Evolutionary conservation across 73 alveolate genomes (phyloP).

Genomic region (Durusdinium trenchii): DNA sequence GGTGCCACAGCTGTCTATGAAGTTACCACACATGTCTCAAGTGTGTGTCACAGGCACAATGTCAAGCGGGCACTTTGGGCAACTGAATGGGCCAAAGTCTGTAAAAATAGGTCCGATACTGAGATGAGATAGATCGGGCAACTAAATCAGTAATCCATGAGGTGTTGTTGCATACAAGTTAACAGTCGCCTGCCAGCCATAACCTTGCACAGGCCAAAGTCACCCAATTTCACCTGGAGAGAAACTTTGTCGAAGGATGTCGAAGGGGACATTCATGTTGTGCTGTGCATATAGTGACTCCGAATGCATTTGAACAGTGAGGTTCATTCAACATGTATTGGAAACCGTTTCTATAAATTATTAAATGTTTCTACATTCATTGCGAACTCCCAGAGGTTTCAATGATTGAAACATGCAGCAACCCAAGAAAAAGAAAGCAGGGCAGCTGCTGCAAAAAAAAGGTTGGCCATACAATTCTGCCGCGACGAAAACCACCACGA

Average conservation of each 20-base stretch:
- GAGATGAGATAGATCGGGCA: neutral
- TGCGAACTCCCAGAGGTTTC: slow-evolving; percentile 4
- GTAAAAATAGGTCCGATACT: too few relatives aligned
- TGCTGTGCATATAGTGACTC: neutral
- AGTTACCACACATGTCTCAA: too few relatives aligned
- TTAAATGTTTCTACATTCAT: neutral
- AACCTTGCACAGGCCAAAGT: slow-evolving; percentile 55
- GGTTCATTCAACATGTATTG: too few relatives aligned
- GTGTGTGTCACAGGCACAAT: too few relatives aligned
- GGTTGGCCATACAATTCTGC: too few relatives aligned
- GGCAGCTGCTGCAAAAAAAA: too few relatives aligned
- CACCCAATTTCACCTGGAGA: slow-evolving; percentile 35
- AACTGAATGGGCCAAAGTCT: too few relatives aligned
- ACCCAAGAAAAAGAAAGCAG: too few relatives aligned
- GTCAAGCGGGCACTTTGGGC: too few relatives aligned
- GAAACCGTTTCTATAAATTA: neutral
- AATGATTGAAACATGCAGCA: too few relatives aligned
- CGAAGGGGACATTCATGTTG: neutral
- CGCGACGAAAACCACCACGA: too few relatives aligned
- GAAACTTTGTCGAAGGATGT: neutral
- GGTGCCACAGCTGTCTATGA: too few relatives aligned
- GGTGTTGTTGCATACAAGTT: neutral
- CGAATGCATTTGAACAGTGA: neutral
- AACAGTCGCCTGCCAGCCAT: neutral
- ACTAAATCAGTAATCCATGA: neutral